Base-by-base conservation (phyloP, 345 rosid genomes). In the Hibiscus tridactylites region DNA sequence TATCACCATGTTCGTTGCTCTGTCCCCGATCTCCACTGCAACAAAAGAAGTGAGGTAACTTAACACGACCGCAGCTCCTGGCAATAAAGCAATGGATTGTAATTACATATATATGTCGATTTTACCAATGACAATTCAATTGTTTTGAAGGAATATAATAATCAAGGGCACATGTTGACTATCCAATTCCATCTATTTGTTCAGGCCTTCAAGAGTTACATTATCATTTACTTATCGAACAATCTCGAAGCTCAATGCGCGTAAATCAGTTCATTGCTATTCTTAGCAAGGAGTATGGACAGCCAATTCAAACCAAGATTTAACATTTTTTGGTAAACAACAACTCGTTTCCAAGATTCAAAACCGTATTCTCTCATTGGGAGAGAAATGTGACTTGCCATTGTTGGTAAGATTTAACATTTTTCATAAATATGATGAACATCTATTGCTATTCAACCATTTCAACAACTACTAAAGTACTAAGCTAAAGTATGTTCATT, bases 41-140 rank as follows among this genome's bases (percentile, higher is more conserved):
- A 78, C 97, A 92, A 77, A 75, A 91, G 76, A 91, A 94, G 85
- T 94, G 97, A 0, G 93, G 97, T 71, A 94, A 83, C 85, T 90
- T 91, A 8, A 88, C 93, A 61, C 91, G 79, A 50, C 90, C 96
- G 42, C 97, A 94, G 64, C 84, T 79, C 96, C 96, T 91, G 24
- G 84, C 52, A 83, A 71, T 56, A 65, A 52, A 29, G 37, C 60
- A 53, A 66, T 24, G 2, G 61, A 53, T 62, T 9, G 21, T 28
- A 5, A 16, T 46, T 4, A 52, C 19, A 33, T 13, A 3, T 21
- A 21, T 19, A 49, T 9, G 6, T 9, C 6, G 31, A 28, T 21
- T 50, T 9, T 9, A 33, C 9, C 21, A 9, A 9, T 11, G 19
- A 17, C 39, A 61, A 61, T 9, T 16, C 8, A 9, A n/a, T 63